Percentiles rank a stretch among this genome's conserved stretches.
Conservation (phyloP, 441 rosid species). For the Gossypium gossypioides region DNA sequence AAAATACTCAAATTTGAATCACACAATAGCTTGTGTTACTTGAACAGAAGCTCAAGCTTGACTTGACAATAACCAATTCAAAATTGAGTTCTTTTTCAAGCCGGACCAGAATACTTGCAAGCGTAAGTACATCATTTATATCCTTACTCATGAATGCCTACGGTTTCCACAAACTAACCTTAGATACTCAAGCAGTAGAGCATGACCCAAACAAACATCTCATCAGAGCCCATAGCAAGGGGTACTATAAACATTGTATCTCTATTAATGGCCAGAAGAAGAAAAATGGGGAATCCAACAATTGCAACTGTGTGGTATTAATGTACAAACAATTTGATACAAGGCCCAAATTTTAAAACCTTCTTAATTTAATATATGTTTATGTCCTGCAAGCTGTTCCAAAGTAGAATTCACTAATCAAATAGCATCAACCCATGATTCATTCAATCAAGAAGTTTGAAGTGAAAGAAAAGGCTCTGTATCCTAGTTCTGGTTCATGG, state of each 20-base stretch:
- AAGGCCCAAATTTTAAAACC: not conserved
- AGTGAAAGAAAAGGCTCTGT: no score
- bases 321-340: not conserved
- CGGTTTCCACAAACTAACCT: not conserved
- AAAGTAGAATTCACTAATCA: no score
- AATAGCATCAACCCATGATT: no score
- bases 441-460: no score
- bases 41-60: no score
- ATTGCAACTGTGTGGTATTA: not conserved
- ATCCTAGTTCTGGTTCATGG: no score
- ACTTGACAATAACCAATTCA: not conserved
- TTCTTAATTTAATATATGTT: no score
- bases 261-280: not conserved
- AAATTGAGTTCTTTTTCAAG: not conserved
- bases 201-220: not conserved
- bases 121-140: not conserved
- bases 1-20: no score
- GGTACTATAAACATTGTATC: not conserved
- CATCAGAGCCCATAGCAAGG: not conserved
- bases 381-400: no score
- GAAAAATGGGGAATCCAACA: not conserved
- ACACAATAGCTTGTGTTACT: no score
- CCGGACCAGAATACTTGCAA: not conserved
- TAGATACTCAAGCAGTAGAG: not conserved
- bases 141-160: not conserved